Evolutionary conservation across 2,329 filamentous ascomycete genomes (phyloP).

Genomic region (Fusarium caatingaense): DNA sequence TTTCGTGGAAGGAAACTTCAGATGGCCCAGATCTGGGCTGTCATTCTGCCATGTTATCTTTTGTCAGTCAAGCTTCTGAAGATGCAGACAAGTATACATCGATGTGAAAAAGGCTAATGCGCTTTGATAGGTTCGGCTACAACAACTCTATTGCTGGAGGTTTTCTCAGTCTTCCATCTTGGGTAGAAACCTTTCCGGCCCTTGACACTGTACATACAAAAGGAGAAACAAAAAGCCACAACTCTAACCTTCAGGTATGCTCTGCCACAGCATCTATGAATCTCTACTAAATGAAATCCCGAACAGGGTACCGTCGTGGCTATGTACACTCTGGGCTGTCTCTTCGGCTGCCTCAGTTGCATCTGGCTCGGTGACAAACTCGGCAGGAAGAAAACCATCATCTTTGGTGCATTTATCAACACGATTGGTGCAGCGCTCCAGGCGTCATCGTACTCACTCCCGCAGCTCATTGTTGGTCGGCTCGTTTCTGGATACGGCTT

Average conservation of each 20-base stretch:
- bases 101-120: neutral
- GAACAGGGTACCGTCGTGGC: neutral
- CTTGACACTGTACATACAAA: conserved; percentile 1
- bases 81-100: too few species aligned
- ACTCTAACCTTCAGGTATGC: conserved; percentile 1
- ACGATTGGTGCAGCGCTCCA: conserved; percentile 5
- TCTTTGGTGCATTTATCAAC: neutral
- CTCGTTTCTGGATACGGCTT: conserved; percentile 2
- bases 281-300: fast-evolving
- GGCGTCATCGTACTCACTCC: neutral
- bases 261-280: fast-evolving
- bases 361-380: conserved; percentile 12
- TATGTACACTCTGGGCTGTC: conserved; percentile 4
- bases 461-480: conserved; percentile 5
- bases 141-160: conserved; percentile 14
- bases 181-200: conserved; percentile 9
- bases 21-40: conserved; percentile 8
- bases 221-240: neutral
- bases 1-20: conserved; percentile 4
- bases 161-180: neutral
- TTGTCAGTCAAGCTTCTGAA: neutral
- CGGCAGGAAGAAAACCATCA: conserved; percentile 3
- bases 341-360: conserved; percentile 4
- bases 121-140: fast-evolving
- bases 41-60: conserved; percentile 7